A percentile compares a stretch with the other conserved stretches of the same genome.
phyloP scores from a whole-genome alignment of 2,329 filamentous ascomycete genomes.

The Hortaea sp. region DNA sequence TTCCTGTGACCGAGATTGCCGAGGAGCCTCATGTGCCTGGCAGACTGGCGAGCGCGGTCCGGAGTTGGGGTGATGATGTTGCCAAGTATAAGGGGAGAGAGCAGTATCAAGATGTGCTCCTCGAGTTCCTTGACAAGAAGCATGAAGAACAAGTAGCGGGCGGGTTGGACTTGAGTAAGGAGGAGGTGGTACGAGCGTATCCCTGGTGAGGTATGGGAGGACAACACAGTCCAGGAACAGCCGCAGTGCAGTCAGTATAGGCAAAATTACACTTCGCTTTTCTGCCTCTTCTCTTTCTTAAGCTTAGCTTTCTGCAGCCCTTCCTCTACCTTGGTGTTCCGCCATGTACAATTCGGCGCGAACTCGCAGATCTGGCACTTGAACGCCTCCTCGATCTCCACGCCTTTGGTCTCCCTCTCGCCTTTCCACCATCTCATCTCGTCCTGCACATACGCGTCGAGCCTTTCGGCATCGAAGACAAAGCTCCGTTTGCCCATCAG shows the following conservation, averaged over 20 bases:
- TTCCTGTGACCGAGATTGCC: conserved; percentile 57
- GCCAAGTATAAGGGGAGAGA: conserved; percentile 68
- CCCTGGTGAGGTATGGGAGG: conserved; percentile 38
- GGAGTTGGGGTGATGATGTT: conserved; percentile 75
- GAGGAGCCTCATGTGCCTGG: conserved; percentile 69
- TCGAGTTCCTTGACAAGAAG: conserved; percentile 66
- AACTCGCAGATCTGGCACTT: conserved; percentile 86
- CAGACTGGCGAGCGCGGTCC: conserved; percentile 62
- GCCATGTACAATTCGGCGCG: conserved; percentile 67
- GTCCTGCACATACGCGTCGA: conserved; percentile 57
- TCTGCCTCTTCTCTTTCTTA: conserved; percentile 9
- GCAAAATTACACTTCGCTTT: conserved; percentile 13
- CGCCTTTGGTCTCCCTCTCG: conserved; percentile 59
- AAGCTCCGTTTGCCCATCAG: conserved; percentile 52
- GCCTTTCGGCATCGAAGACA: conserved; percentile 51
- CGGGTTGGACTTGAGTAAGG: conserved; percentile 53
- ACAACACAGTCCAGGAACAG: neutral
- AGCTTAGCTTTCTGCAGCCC: conserved; percentile 24
- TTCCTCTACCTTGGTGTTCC: conserved; percentile 57
- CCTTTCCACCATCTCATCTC: conserved; percentile 87
- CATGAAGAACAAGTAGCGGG: conserved; percentile 62
- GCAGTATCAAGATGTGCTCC: conserved; percentile 59
- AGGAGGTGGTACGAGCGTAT: conserved; percentile 52
- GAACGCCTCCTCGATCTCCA: conserved; percentile 73
- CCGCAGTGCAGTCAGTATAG: neutral